Conservation (phyloP, 768 basidiomycete species). For the Russula sp. region DNA sequence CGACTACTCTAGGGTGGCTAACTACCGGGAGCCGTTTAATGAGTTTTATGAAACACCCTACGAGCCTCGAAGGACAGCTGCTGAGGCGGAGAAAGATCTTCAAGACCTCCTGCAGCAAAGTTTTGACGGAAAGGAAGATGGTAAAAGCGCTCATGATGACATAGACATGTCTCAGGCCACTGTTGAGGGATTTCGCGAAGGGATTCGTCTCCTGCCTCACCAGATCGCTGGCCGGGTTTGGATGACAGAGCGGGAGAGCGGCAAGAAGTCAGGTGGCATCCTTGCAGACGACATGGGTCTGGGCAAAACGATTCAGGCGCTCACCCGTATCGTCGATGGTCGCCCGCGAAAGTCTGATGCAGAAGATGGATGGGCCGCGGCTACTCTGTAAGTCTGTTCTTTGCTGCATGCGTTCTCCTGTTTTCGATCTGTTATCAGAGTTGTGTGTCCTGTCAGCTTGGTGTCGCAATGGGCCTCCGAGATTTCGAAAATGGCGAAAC, state of each 20-base stretch:
- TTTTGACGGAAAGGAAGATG: conserved; percentile 46
- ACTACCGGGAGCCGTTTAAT: conserved; percentile 28
- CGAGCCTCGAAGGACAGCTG: conserved; percentile 33
- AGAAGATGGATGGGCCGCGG: conserved; percentile 60
- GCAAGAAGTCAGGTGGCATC: conserved; percentile 79
- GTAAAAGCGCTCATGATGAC: conserved; percentile 35
- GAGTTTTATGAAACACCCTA: conserved; percentile 25
- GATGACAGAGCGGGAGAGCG: conserved; percentile 80
- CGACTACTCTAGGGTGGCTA: conserved; percentile 14
- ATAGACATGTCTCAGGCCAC: conserved; percentile 59
- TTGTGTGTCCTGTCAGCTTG: conserved; percentile 81
- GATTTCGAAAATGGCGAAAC: conserved; percentile 60
- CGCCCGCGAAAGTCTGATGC: conserved; percentile 61
- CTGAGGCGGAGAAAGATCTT: conserved; percentile 70
- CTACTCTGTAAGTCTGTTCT: conserved; percentile 52
- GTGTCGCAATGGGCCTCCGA: conserved; percentile 90
- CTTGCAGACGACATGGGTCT: conserved; percentile 89
- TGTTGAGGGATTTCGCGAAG: conserved; percentile 71
- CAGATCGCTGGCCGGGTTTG: conserved; percentile 80
- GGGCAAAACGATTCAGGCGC: conserved; percentile 87
- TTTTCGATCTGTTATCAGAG: conserved; percentile 37
- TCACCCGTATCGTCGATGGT: conserved; percentile 82
- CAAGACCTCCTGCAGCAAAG: conserved; percentile 67
- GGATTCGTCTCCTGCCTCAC: conserved; percentile 71
- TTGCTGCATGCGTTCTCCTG: background rate